phyloP scores from a whole-genome alignment of 768 basidiomycete species.

The Phylloporus arenicola region DNA sequence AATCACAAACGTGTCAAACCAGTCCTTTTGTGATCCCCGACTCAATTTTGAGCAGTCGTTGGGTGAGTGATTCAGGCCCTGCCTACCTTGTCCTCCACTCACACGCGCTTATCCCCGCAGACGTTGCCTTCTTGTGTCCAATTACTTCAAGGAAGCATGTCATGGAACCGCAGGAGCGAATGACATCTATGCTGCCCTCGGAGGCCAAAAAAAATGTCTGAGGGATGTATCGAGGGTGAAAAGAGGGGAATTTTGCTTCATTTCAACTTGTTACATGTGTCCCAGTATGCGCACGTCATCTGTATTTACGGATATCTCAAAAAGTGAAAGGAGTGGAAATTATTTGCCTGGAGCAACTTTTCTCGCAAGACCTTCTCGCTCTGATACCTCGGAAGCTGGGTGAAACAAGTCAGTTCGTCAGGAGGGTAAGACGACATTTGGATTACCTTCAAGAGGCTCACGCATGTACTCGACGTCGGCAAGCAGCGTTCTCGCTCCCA shows the following conservation, averaged over 20 bases:
- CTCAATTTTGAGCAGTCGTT: slow-evolving; percentile 92
- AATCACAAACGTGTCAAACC: slow-evolving; percentile 35
- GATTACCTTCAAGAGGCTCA: slow-evolving; percentile 84
- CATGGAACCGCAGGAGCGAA: slow-evolving; percentile 27
- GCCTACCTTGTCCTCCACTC: background rate
- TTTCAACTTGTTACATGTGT: slow-evolving; percentile 6
- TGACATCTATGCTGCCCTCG: slow-evolving; percentile 27
- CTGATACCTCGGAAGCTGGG: slow-evolving; percentile 64
- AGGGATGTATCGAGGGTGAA: background rate
- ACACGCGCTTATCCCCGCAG: slow-evolving; percentile 29
- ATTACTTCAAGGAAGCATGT: slow-evolving; percentile 70
- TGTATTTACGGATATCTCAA: background rate
- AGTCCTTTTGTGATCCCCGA: too few relatives aligned
- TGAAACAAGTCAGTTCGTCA: background rate
- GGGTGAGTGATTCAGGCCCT: slow-evolving; percentile 42
- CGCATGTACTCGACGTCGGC: slow-evolving; percentile 80
- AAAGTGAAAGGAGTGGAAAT: too few relatives aligned
- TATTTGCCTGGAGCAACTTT: slow-evolving; percentile 81
- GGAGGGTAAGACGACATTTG: background rate
- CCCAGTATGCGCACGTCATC: background rate
- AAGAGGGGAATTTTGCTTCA: background rate
- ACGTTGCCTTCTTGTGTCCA: slow-evolving; percentile 85
- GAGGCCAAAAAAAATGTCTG: slow-evolving; percentile 17
- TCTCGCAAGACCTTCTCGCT: slow-evolving; percentile 57
- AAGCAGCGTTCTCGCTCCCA: slow-evolving; percentile 66